Evolutionary conservation across 176 grass and related monocot species (phyloP), one percentile per base, ranked within the genome.

Genomic region (Oryza officinalis): DNA sequence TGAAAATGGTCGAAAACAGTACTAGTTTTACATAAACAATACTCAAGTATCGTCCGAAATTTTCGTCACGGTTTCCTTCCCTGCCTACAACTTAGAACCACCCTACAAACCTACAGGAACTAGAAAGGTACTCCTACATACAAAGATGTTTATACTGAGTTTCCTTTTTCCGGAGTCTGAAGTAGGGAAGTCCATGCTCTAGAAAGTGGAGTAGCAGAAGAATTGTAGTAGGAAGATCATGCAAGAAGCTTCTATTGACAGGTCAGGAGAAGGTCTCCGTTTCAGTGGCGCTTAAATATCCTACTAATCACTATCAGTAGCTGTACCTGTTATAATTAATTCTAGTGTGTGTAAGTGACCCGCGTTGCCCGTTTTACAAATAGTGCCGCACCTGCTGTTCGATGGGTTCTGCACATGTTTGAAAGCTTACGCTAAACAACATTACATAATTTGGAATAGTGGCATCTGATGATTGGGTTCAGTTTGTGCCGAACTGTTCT

Each of bases 391-490:
- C 46, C 46, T 69, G 32, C 4, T 23, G 67, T 57, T 57, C 18
- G 6, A 57, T 20, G 18, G 52, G 20, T 57, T 57, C 52, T 57
- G 20, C 52, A 57, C 52, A 57, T 57, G 52, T 57, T 22, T 57
- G 52, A n/a, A 57, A 57, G 20, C 18, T 5, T 9, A 57, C 6
- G 9, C 52, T 54, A 47, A 14, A 14, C 13, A 14, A 2, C 46
- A 57, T 20, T 22, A 57, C 32, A 12, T 38, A 10, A 37, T 38
- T 68, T 54, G 65, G 45, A 69, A 28, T 12, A 49, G 31, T 76
- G 45, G 10, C 38, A 27, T 37, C 25, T 13, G 30, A 76, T 84
- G 60, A 68, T 76, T 76, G 71, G n/a, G 30, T n/a, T 76, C 73
- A 10, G 65, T 61, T 15, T 23, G 74, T n/a, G 17, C 33, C 47